Base-by-base conservation (phyloP, 1,139 yeast species). In the Candida pseudoviswanathii region DNA sequence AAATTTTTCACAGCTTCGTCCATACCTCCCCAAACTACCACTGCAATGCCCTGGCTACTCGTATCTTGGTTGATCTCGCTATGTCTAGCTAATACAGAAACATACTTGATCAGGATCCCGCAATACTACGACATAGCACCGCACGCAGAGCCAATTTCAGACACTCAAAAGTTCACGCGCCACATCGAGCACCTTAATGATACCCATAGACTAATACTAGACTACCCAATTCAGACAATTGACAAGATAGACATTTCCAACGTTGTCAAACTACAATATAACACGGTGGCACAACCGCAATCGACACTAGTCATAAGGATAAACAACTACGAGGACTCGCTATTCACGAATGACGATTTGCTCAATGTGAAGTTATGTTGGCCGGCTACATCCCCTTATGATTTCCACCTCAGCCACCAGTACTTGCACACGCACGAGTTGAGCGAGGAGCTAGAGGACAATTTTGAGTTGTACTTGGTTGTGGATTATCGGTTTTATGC, bases 341-440 rank as follows among this genome's bases (percentile, higher is more conserved):
- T 67, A 2, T 72, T 59, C 48, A 50, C 51, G 9, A 59, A 75
- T 10, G 63, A 68, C 45, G 78, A 73, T 54, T 47, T 68, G 31
- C 50, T 75, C 32, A 65, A 63, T 49, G 60, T 73, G 30, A 76
- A 76, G 52, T 51, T 75, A 11, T 75, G 80, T 54, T 76, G 80
- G 80, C 78, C 80, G 0, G 77, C 80, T 0, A 73, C 71, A 1
- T 52, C 52, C 10, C 77, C 80, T 1, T 63, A 65, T 45, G 63
- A 62, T 39, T 70, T 75, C 43, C 39, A 42, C 5, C 24, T 72
- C 1, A 36, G 53, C 10, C 73, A 71, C 47, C 43, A 47, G 21
- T 72, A 66, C 49, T 27, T 63, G 2, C 49, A 58, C 43, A 43
- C 62, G 5, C 45, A 53, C 2, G 51, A 55, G 2, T 46, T 58